phyloP scores from a whole-genome alignment of 257 asterid species.

The Jasminum sambac region DNA sequence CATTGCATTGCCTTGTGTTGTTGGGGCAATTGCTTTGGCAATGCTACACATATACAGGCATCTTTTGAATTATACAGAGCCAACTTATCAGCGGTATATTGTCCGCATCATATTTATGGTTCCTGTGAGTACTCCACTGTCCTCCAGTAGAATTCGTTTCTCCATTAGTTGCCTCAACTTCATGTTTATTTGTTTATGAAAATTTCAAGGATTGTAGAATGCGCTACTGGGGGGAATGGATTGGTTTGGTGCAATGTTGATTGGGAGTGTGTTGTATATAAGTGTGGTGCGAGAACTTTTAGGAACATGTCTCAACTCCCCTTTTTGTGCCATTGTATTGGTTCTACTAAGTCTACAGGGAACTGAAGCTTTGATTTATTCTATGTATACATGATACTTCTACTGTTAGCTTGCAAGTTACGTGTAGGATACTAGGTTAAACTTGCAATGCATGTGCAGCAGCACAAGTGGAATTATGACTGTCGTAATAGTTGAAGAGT shows the following conservation, averaged over 20 bases:
- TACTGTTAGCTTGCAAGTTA: background rate
- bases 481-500: background rate
- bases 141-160: background rate
- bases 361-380: background rate
- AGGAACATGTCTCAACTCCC: background rate
- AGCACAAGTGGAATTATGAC: background rate
- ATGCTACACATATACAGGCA: slow-evolving; percentile 78
- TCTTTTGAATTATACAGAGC: slow-evolving; percentile 93
- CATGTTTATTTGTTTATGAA: background rate
- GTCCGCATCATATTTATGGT: slow-evolving; percentile 99
- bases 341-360: background rate
- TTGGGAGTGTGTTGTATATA: background rate
- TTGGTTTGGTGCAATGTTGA: background rate
- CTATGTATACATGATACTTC: background rate
- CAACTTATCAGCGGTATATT: slow-evolving; percentile 87
- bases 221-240: background rate
- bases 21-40: slow-evolving; percentile 78
- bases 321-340: background rate
- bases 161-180: background rate
- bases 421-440: background rate
- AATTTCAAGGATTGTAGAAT: background rate
- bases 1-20: slow-evolving; percentile 88
- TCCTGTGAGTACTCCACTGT: slow-evolving; percentile 64
- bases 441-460: background rate
- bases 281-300: background rate